These are phyloP conservation scores for Zymoseptoria ardabiliae DNA, from an alignment of 2,329 filamentous ascomycete species.

Conservation along the genomic window DNA sequence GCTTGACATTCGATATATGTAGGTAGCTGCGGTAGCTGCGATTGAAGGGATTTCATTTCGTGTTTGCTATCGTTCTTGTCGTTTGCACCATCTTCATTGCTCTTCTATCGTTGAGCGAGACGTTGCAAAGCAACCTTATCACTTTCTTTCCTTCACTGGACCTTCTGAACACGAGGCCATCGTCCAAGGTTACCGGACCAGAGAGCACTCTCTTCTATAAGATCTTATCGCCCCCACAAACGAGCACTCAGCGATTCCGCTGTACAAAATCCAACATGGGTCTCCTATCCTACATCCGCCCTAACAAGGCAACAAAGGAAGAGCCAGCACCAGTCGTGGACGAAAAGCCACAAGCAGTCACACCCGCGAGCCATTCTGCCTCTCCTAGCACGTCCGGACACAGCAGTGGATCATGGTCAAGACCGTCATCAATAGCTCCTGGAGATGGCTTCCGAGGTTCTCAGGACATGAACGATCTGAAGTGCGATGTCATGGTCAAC, in stretches of 20 bases:
- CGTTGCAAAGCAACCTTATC: background rate
- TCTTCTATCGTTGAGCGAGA: background rate
- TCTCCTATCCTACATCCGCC: slow-evolving; percentile 20
- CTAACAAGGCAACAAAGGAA: slow-evolving; percentile 12
- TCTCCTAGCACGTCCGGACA: slow-evolving; percentile 15
- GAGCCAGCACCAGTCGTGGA: slow-evolving; percentile 9
- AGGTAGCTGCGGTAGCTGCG: background rate
- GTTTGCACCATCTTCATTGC: background rate
- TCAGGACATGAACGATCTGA: slow-evolving; percentile 45
- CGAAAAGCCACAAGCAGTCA: slow-evolving; percentile 10
- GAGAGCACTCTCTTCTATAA: background rate
- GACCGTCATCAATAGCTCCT: slow-evolving; percentile 31
- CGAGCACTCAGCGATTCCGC: background rate
- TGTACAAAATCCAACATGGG: slow-evolving; percentile 10
- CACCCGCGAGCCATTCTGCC: slow-evolving; percentile 1
- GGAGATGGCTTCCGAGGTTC: slow-evolving; percentile 31
- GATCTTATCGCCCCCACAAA: background rate
- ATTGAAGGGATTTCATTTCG: background rate
- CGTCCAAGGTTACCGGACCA: background rate
- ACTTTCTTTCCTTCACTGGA: background rate
- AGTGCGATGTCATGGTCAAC: slow-evolving; percentile 56
- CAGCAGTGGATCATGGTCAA: slow-evolving; percentile 23
- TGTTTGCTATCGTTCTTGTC: background rate
- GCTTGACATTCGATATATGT: background rate
- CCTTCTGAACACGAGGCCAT: background rate